A percentile compares a stretch with the other conserved stretches of the same genome.
Evolutionary conservation across 345 rosid genomes (phyloP).

Genomic region (Eucalyptus regnans): DNA sequence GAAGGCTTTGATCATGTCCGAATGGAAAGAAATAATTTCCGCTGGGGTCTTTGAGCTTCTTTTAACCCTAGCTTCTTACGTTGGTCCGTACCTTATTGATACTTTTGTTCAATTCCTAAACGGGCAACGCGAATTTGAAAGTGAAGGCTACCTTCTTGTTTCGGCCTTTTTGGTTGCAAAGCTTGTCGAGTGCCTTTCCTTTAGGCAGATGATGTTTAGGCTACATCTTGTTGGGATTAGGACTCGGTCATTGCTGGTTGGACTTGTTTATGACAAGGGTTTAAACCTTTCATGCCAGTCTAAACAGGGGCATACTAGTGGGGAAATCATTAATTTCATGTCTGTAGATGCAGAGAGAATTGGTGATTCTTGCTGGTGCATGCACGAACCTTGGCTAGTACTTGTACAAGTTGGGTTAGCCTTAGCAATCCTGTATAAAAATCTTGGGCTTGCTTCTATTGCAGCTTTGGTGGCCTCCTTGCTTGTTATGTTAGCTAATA

Average conservation of each 20-base stretch:
- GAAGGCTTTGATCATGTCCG: slow-evolving; percentile 28
- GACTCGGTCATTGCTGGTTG: slow-evolving; percentile 31
- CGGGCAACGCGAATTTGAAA: slow-evolving; percentile 27
- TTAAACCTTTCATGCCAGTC: slow-evolving; percentile 44
- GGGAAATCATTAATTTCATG: slow-evolving; percentile 68
- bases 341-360: slow-evolving; percentile 60
- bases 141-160: slow-evolving; percentile 49
- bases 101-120: slow-evolving; percentile 45
- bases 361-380: slow-evolving; percentile 38
- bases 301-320: slow-evolving; percentile 47
- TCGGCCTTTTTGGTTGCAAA: slow-evolving; percentile 40
- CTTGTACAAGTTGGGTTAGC: slow-evolving; percentile 42
- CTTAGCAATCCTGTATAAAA: slow-evolving; percentile 40
- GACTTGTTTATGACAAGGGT: slow-evolving; percentile 53
- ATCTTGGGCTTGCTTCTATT: slow-evolving; percentile 45
- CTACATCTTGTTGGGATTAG: slow-evolving; percentile 39
- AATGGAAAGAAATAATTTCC: slow-evolving; percentile 31
- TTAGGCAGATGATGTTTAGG: slow-evolving; percentile 51
- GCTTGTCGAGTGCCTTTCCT: slow-evolving; percentile 44
- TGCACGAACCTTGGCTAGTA: slow-evolving; percentile 59
- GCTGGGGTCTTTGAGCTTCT: slow-evolving; percentile 21
- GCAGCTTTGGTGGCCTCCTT: slow-evolving; percentile 45
- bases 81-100: slow-evolving; percentile 57
- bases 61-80: slow-evolving; percentile 35
- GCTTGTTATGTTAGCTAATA: slow-evolving; percentile 39